Conservation (phyloP, 2,329 filamentous ascomycete species). For the Trematosphaeria pertusa region DNA sequence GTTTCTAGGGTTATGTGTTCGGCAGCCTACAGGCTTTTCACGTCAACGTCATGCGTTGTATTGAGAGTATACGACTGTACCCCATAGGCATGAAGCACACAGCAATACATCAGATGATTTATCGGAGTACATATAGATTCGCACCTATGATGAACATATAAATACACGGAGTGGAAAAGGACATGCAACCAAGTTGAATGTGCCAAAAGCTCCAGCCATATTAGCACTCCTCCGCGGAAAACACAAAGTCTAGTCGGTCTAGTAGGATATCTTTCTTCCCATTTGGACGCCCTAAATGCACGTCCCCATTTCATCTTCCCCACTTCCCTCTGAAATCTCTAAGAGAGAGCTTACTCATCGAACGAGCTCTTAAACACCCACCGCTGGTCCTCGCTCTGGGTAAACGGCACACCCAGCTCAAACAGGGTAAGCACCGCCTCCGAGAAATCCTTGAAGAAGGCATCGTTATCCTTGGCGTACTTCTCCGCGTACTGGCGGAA, state of each 20-base stretch:
- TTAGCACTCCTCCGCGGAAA: constrained; percentile 3
- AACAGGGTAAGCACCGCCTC: constrained; percentile 82
- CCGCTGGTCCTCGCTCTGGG: constrained; percentile 55
- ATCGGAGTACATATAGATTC: too few species aligned
- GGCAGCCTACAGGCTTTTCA: too few species aligned
- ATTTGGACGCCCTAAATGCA: constrained; percentile 20
- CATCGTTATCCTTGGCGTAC: constrained; percentile 89
- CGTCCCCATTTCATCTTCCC: constrained; percentile 1
- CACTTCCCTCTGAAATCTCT: background rate
- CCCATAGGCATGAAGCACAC: too few species aligned
- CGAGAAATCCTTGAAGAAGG: constrained; percentile 93
- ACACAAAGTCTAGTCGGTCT: constrained; percentile 29
- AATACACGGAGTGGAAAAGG: constrained; percentile 7
- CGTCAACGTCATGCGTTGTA: too few species aligned
- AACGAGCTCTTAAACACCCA: constrained; percentile 56
- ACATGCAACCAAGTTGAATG: background rate
- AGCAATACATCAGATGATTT: too few species aligned
- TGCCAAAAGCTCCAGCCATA: background rate
- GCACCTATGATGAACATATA: too few species aligned
- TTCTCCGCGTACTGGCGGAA: constrained; percentile 82
- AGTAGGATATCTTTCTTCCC: constrained; percentile 39
- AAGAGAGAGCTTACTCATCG: constrained; percentile 30
- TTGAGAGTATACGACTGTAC: too few species aligned
- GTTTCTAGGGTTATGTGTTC: too few species aligned
- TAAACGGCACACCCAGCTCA: constrained; percentile 92